Conservation (phyloP, 2,329 filamentous ascomycete genomes). For the Nemania sp. region DNA sequence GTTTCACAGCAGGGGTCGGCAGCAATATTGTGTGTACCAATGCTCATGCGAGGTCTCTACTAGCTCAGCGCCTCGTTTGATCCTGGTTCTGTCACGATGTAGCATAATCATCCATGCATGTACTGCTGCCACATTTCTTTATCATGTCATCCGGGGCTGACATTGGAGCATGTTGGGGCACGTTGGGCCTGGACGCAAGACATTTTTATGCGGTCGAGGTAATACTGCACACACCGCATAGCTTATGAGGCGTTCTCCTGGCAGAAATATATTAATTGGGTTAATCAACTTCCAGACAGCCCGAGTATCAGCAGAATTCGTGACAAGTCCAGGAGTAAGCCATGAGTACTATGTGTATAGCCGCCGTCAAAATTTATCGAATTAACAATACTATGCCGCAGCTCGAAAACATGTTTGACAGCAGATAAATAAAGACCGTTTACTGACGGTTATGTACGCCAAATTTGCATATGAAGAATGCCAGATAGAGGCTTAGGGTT, state of each 20-base stretch:
- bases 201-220: slow-evolving; percentile 5
- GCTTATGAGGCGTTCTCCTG: slow-evolving; percentile 10
- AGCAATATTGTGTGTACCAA: background rate
- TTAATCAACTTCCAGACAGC: no score
- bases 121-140: background rate
- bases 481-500: no score
- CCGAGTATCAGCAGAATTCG: no score
- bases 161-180: background rate
- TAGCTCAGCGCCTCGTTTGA: background rate
- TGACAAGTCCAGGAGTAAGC: no score
- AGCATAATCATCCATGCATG: slow-evolving; percentile 5
- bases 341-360: no score
- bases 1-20: slow-evolving; percentile 22
- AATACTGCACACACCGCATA: slow-evolving; percentile 6
- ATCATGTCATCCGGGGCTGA: background rate
- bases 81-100: background rate
- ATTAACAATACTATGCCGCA: no score
- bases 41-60: slow-evolving; percentile 1
- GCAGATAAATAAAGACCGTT: no score
- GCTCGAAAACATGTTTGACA: no score
- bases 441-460: no score
- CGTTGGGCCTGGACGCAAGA: background rate
- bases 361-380: no score
- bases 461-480: no score
- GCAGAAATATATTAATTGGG: background rate